phyloP scores from a whole-genome alignment of 2,329 filamentous ascomycete species.

The Fusarium brevicatenulatum region DNA sequence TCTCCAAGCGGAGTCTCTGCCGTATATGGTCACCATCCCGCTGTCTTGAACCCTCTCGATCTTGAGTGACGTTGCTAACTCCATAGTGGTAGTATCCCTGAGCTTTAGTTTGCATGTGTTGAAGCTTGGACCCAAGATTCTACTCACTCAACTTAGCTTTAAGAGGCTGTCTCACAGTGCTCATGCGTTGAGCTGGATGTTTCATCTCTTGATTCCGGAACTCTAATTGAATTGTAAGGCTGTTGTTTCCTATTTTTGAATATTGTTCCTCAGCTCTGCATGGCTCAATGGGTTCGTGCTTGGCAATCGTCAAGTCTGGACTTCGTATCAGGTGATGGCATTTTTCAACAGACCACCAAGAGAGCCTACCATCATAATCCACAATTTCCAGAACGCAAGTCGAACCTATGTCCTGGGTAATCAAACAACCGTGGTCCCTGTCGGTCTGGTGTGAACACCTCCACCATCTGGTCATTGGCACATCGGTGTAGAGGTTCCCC shows the following conservation, averaged over 20 bases:
- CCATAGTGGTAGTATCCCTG: slow-evolving; percentile 5
- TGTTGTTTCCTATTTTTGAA: not conserved
- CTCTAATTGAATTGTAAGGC: not conserved
- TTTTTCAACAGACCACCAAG: slow-evolving; percentile 30
- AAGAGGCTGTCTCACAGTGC: slow-evolving; percentile 22
- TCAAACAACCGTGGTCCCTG: slow-evolving; percentile 24
- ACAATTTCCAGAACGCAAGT: slow-evolving; percentile 38
- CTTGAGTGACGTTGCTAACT: slow-evolving; percentile 36
- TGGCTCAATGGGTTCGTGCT: slow-evolving; percentile 7
- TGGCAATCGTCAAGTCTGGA: slow-evolving; percentile 5
- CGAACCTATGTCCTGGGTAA: slow-evolving; percentile 26
- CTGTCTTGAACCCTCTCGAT: slow-evolving; percentile 24
- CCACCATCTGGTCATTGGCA: slow-evolving; percentile 33
- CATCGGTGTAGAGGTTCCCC: slow-evolving; percentile 5
- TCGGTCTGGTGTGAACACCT: slow-evolving; percentile 27
- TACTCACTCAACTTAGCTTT: slow-evolving; percentile 13
- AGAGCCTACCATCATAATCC: slow-evolving; percentile 22
- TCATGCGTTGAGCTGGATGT: slow-evolving; percentile 7
- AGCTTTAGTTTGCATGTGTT: slow-evolving; percentile 10
- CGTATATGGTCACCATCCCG: slow-evolving; percentile 16
- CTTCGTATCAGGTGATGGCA: slow-evolving; percentile 30
- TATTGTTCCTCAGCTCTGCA: slow-evolving; percentile 1
- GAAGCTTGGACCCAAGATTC: slow-evolving; percentile 21
- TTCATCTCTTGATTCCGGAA: slow-evolving; percentile 11
- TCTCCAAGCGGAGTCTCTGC: slow-evolving; percentile 30